phyloP scores from a whole-genome alignment of 208 protist genomes.

The Leishmania gerbilli region DNA sequence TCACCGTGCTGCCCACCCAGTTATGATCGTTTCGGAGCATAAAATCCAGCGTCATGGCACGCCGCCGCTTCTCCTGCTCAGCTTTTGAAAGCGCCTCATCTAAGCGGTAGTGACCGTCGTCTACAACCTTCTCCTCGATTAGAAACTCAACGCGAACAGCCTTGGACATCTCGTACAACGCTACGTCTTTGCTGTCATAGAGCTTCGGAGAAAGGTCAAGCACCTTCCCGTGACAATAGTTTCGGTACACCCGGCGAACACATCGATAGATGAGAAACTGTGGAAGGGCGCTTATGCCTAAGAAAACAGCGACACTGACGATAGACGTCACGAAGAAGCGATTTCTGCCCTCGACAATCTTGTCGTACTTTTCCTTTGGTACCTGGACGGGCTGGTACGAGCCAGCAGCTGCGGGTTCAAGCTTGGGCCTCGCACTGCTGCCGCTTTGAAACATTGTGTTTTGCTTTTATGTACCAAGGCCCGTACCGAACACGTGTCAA shows the following conservation, averaged over 20 bases:
- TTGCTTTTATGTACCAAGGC: no score
- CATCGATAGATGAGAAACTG: constrained; percentile 64
- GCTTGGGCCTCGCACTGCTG: constrained; percentile 14
- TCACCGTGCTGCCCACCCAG: constrained; percentile 83
- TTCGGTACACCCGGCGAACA: constrained; percentile 45
- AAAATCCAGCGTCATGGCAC: constrained; percentile 84
- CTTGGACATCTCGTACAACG: constrained; percentile 75
- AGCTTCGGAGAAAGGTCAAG: constrained; percentile 85
- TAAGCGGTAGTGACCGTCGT: constrained; percentile 69
- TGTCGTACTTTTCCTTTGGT: constrained; percentile 79
- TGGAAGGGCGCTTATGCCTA: constrained; percentile 47
- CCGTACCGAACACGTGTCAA: neutral
- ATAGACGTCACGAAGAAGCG: constrained; percentile 64
- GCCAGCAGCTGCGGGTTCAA: constrained; percentile 18
- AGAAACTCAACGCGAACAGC: constrained; percentile 79
- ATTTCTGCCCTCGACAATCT: constrained; percentile 66
- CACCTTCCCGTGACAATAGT: constrained; percentile 62
- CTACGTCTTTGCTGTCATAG: constrained; percentile 67
- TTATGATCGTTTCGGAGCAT: constrained; percentile 84
- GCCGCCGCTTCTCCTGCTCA: constrained; percentile 58
- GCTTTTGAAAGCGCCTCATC: constrained; percentile 52
- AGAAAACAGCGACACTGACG: constrained; percentile 39
- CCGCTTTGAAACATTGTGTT: constrained; percentile 16
- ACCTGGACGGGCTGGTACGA: constrained; percentile 55
- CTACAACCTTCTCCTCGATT: constrained; percentile 62